Evolutionary conservation across 805 yeast genomes (phyloP), one percentile per base, ranked within the genome.

Genomic region (Ogataea polymorpha): DNA sequence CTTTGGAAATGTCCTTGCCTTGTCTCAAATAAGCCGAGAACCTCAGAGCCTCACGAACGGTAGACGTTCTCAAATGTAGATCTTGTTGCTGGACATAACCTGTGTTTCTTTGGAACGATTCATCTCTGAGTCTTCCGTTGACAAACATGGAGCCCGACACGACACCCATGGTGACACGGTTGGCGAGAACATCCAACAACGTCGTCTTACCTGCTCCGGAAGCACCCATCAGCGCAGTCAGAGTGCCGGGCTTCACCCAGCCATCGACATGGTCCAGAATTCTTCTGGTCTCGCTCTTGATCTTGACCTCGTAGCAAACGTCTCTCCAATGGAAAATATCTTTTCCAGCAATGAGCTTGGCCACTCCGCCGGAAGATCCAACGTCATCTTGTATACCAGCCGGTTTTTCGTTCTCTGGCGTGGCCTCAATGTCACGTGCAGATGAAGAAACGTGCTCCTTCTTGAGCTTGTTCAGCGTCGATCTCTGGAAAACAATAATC

Each of bases 231-330:
- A 77, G 58, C 10, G 93, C 93, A 38, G 91, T 85, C 56, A 85
- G 66, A 34, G 88, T 82, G 49, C 90, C 90, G 8, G 90, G 90
- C 56, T 82, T 81, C 31, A 84, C 89, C 85, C 86, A 84, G 36
- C 91, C 93, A 57, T 82, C 86, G 42, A 85, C 86, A 46, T 75
- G 72, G 46, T 71, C 68, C 56, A 84, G 64, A 46, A 84, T 75
- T 45, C 80, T 70, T 55, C 88, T 70, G 21, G 77, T 70, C 46
- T 76, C 86, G 28, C 62, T 62, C 55, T 81, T 79, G 50, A 80
- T 79, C 54, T 77, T 72, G 43, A 85, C 79, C 48, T 80, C 83
- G 58, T 83, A 85, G 55, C 82, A 75, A 32, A 85, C 79, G 56
- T 85, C 75, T 62, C 77, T 76, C 95, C 95, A 85, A 56, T 80